A percentile compares a stretch with the other conserved stretches of the same genome.
These are phyloP conservation scores for Xerocomellus intermedius DNA, from an alignment of 768 basidiomycete species.

Conservation along the genomic window DNA sequence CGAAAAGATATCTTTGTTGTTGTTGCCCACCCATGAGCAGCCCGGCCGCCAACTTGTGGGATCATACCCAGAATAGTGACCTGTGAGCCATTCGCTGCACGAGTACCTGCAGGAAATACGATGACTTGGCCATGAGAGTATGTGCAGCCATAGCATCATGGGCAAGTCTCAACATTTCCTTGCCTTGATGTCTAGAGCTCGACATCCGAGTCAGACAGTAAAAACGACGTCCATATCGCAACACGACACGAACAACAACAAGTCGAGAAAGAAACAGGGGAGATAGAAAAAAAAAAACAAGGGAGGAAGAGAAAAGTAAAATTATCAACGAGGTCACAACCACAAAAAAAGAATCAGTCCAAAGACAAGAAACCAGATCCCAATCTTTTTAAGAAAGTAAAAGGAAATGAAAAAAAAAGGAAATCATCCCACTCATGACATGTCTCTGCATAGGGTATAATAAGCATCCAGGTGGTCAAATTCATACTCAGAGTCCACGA, in stretches of 20 bases:
- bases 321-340: background rate
- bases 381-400: background rate
- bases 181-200: too few relatives aligned
- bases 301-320: background rate
- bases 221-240: constrained; percentile 1
- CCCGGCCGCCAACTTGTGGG: too few relatives aligned
- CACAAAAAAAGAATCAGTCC: background rate
- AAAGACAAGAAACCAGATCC: background rate
- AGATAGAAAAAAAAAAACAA: too few relatives aligned
- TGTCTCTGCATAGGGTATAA: constrained; percentile 17
- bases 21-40: too few relatives aligned
- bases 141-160: too few relatives aligned
- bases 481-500: constrained; percentile 1
- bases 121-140: too few relatives aligned
- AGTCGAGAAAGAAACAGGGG: background rate
- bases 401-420: background rate
- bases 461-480: background rate
- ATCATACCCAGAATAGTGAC: too few relatives aligned
- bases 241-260: constrained; percentile 1
- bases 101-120: too few relatives aligned
- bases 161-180: too few relatives aligned
- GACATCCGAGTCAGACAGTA: background rate
- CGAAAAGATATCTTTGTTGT: too few relatives aligned
- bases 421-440: background rate
- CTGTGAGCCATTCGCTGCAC: too few relatives aligned